phyloP scores from a whole-genome alignment of 148 eudicot species.

The Polygonum maritimum region DNA sequence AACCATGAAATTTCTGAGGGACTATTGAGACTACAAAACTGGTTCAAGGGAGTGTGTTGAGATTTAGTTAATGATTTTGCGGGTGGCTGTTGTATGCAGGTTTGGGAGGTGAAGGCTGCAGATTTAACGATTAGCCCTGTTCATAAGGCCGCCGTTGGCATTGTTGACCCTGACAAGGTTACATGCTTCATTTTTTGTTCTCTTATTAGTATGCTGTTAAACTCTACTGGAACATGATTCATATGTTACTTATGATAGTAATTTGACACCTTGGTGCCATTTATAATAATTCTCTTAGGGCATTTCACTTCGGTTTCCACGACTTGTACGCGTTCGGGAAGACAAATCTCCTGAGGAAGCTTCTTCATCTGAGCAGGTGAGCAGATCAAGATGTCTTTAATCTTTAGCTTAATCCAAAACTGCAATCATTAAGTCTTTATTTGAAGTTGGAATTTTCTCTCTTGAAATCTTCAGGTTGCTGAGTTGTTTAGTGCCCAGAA shows the following conservation, averaged over 20 bases:
- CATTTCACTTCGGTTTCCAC: conserved; percentile 89
- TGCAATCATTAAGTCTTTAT: background rate
- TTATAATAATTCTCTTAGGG: conserved; percentile 32
- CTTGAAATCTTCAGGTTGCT: conserved; percentile 51
- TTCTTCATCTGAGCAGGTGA: conserved; percentile 76
- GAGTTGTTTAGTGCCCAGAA: conserved; percentile 74
- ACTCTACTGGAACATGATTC: background rate
- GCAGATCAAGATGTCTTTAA: background rate
- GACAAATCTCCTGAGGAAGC: conserved; percentile 88
- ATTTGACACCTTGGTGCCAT: background rate
- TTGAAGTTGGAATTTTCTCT: background rate
- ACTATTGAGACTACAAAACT: too few relatives aligned
- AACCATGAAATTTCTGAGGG: too few relatives aligned
- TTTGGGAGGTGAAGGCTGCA: conserved; percentile 98
- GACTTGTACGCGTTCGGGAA: conserved; percentile 72
- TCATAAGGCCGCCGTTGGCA: conserved; percentile 80
- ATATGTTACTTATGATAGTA: background rate
- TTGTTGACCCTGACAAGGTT: conserved; percentile 80
- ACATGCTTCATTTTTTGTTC: background rate
- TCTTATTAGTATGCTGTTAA: background rate
- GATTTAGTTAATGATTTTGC: background rate
- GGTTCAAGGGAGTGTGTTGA: too few relatives aligned
- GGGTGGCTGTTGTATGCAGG: conserved; percentile 37
- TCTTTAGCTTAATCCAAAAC: background rate
- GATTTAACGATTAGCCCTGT: conserved; percentile 95